Percentiles rank a stretch among this genome's conserved stretches.
These are phyloP conservation scores for Pythium coloratum DNA, from an alignment of 352 stramenopile species.

Conservation along the genomic window DNA sequence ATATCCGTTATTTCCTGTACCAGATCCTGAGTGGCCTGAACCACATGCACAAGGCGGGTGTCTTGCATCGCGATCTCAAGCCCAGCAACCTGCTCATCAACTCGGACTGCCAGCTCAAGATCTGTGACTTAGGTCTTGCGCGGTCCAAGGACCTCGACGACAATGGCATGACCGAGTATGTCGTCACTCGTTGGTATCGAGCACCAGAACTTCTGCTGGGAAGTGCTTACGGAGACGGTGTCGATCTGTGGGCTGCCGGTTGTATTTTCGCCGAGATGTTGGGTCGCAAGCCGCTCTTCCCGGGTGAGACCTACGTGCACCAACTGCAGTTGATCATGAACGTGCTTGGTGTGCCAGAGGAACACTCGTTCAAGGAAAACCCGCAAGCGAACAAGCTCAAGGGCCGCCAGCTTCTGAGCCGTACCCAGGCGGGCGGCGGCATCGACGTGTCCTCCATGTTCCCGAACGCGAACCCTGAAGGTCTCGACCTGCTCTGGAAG, in stretches of 20 bases:
- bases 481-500: conserved; percentile 83
- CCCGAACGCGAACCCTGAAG: conserved; percentile 85
- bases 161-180: conserved; percentile 91
- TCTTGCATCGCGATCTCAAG: conserved; percentile 87
- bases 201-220: conserved; percentile 84
- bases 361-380: conserved; percentile 89
- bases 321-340: conserved; percentile 91
- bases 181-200: conserved; percentile 90
- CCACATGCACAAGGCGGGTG: conserved; percentile 86
- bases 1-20: conserved; percentile 94
- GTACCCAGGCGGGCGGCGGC: conserved; percentile 74
- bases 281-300: conserved; percentile 82
- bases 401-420: conserved; percentile 77
- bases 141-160: conserved; percentile 86
- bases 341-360: conserved; percentile 81
- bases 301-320: conserved; percentile 85
- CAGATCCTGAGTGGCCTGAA: conserved; percentile 89
- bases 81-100: conserved; percentile 89
- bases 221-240: conserved; percentile 79
- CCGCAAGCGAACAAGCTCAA: conserved; percentile 87
- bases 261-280: conserved; percentile 91
- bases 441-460: conserved; percentile 85
- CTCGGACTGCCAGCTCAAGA: conserved; percentile 95
- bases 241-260: conserved; percentile 84
- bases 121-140: conserved; percentile 95